Base-by-base conservation (phyloP, 2,329 filamentous ascomycete species). In the Diaporthe sp. region DNA sequence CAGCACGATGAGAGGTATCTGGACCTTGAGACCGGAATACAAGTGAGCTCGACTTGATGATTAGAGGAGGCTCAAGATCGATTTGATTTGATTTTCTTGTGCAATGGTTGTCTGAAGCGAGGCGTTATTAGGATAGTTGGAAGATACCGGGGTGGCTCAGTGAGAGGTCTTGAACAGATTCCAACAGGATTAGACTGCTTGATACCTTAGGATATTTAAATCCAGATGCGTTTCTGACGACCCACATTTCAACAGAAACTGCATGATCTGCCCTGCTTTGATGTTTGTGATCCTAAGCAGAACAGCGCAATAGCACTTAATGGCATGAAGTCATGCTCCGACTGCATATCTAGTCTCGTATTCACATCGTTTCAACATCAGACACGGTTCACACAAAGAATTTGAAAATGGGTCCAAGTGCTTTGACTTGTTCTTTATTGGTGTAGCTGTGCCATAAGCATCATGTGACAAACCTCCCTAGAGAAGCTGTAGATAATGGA, bases 1-100 rank as follows among this genome's bases (percentile, higher is more conserved):
- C 5, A 87, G 87, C 13, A 86, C 86, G 6, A 88, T 90, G 78
- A 83, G 89, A 71, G 88, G 85, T 2, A 88, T 90, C 44, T 92
- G 90, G 90, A 85, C 85, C 2, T 77, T 92, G 51, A 89, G 86
- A 78, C 77, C 80, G 1, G 78, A 76, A 61, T 82, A 81, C 65
- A 79, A 77, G 74, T 81, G 71, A 79, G 25, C 6, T 10, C 13
- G 34, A 34, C 22, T 25, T 25, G 47, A n/a, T 7, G 44, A 42
- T 25, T 25, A 47, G 25, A 5, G 15, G 15, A 34, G 4, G 28
- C 3, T 31, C n/a, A 42, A 25, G 39, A 25, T 39, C n/a, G 9
- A 8, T 15, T 42, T 34, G 28, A 3, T 42, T 44, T 15, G 42
- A 2, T 28, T 49, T 6, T 25, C 47, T 25, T 47, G 22, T 34